A percentile compares a stretch with the other conserved stretches of the same genome.
These are phyloP conservation scores for Barbarea vulgaris DNA, from an alignment of 345 rosid genomes.

Conservation along the genomic window DNA sequence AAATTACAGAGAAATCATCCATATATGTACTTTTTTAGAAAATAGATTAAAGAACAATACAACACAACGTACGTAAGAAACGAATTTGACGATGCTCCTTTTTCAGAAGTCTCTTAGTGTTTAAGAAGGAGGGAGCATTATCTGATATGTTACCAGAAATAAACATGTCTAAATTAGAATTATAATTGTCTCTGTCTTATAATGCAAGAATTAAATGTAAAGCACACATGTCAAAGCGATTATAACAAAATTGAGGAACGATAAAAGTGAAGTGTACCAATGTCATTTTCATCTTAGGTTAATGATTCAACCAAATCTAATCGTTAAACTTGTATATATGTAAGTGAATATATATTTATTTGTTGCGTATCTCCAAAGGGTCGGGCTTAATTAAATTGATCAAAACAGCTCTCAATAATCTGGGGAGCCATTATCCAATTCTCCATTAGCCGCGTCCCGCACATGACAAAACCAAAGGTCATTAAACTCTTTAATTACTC, in stretches of 20 bases:
- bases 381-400: background rate
- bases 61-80: too few relatives aligned
- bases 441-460: slow-evolving; percentile 47
- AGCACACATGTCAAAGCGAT: background rate
- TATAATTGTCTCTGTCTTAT: background rate
- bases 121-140: too few relatives aligned
- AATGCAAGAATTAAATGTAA: background rate
- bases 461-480: slow-evolving; percentile 20
- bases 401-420: slow-evolving; percentile 44
- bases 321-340: background rate
- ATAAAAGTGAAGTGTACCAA: background rate
- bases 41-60: too few relatives aligned
- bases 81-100: too few relatives aligned
- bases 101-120: too few relatives aligned
- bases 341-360: background rate
- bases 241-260: background rate
- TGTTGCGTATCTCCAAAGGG: background rate
- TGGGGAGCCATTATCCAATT: slow-evolving; percentile 44
- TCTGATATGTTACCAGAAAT: background rate
- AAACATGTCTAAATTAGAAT: background rate
- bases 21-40: too few relatives aligned
- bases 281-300: background rate
- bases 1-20: too few relatives aligned
- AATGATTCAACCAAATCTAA: background rate
- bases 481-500: slow-evolving; percentile 8